Base-by-base conservation (phyloP, 768 basidiomycete species). In the Rhizopogon vinicolor region DNA sequence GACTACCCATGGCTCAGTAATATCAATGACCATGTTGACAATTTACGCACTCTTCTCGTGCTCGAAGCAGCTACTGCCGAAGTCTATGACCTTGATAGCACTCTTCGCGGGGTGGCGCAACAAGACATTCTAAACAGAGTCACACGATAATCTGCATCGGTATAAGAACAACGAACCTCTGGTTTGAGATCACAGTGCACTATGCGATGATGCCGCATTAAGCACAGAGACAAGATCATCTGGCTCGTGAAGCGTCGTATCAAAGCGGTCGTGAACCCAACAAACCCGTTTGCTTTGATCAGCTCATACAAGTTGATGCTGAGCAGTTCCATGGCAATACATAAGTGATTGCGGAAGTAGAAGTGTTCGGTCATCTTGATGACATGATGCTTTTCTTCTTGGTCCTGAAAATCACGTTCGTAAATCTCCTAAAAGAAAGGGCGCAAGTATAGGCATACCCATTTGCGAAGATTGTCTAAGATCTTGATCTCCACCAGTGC, bases 401-500 rank as follows among this genome's bases (percentile, higher is more conserved):
- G 79, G 65, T 99, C 97, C 95, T 98, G 62, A 3, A 49, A 56
- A 25, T 39, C 19, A 3, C 10, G 43, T 53, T 13, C 51, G 51
- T 7, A 25, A 10, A 48, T 19, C 6, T 22, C 22, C 7, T 42
- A 33, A 44, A 28, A 46, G 42, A 22, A 8, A 42, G 46, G 29
- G n/a, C 5, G 7, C 25, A 16, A 39, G 48, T 40, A 41, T 53
- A 2, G 55, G 25, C 7, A 55, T 63, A 93, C 95, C 97, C 97
- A 98, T 90, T 95, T 93, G 31, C 91, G 85, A 62, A 98, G 78
- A 68, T 91, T 98, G 63, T 98, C 93, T 59, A 99, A 75, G 55
- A 99, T 98, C 74, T 98, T 98, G 73, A 98, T 96, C 74, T 98
- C 97, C n/a, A 98, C 95, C 43, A 98, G 71, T 1, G 96, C 97